These are phyloP conservation scores for Fusarium albidum DNA, from an alignment of 2,329 filamentous ascomycete species.

Conservation along the genomic window DNA sequence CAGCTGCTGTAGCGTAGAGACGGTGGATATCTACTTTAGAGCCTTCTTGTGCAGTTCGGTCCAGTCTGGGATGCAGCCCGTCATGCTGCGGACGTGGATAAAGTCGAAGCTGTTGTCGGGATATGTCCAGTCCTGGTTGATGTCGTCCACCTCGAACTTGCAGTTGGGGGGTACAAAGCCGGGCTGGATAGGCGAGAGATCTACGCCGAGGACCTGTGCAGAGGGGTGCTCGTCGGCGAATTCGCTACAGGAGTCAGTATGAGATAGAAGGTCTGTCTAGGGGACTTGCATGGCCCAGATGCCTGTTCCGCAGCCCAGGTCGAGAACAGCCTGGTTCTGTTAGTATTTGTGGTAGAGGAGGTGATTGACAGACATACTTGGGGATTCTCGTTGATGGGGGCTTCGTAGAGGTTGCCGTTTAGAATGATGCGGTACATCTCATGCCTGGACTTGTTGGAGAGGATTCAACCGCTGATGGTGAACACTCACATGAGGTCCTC, in stretches of 20 bases:
- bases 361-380: conserved; percentile 5
- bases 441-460: conserved; percentile 22
- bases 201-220: conserved; percentile 58
- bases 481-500: conserved; percentile 34
- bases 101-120: conserved; percentile 60
- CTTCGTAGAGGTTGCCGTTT: conserved; percentile 43
- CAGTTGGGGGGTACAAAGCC: conserved; percentile 67
- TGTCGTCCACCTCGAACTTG: conserved; percentile 70
- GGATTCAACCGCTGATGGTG: not conserved
- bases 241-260: conserved; percentile 22
- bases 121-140: conserved; percentile 59
- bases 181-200: conserved; percentile 67
- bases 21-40: conserved; percentile 51
- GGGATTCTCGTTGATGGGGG: conserved; percentile 41
- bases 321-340: conserved; percentile 35
- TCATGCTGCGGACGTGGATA: conserved; percentile 64
- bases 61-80: conserved; percentile 63
- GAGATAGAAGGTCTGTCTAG: no score
- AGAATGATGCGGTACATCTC: conserved; percentile 36
- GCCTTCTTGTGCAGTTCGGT: conserved; percentile 56
- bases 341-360: not conserved
- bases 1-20: conserved; percentile 37
- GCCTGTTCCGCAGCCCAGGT: conserved; percentile 48
- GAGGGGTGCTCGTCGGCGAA: conserved; percentile 52
- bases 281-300: conserved; percentile 45